Evolutionary conservation across 139 green algal species (phyloP).

Genomic region (Tetraselmis chui): DNA sequence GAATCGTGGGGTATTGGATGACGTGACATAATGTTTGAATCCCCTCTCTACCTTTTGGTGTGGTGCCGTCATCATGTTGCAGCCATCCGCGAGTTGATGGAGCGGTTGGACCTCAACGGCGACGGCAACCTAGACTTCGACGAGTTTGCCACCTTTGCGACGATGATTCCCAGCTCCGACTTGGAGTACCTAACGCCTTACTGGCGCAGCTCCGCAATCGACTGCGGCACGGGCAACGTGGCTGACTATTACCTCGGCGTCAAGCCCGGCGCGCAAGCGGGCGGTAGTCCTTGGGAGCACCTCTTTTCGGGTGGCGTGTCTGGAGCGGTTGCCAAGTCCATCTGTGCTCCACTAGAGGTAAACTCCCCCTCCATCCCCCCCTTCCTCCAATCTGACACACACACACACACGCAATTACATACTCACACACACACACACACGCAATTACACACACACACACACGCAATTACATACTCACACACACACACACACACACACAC

Average conservation of each 20-base stretch:
- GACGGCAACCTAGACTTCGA: neutral
- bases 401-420: too few relatives aligned
- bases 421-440: too few relatives aligned
- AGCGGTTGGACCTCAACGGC: neutral
- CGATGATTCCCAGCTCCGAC: neutral
- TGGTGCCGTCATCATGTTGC: too few relatives aligned
- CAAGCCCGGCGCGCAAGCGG: neutral
- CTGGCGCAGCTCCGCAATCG: neutral
- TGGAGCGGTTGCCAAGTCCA: neutral
- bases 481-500: too few relatives aligned
- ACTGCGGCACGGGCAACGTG: neutral
- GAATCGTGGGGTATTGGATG: too few relatives aligned
- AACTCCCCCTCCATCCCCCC: too few relatives aligned
- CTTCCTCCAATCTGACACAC: too few relatives aligned
- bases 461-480: too few relatives aligned
- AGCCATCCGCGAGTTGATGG: neutral
- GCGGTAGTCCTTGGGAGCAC: neutral
- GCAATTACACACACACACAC: too few relatives aligned
- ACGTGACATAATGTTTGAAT: too few relatives aligned
- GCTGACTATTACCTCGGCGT: neutral
- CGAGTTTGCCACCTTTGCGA: neutral
- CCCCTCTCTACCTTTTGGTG: too few relatives aligned
- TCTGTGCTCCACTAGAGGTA: neutral
- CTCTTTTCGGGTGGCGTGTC: neutral
- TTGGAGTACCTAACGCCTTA: neutral